Evolutionary conservation across 805 yeast genomes (phyloP), one percentile per base, ranked within the genome.

Genomic region (Sungouiozyma ichnusensis): DNA sequence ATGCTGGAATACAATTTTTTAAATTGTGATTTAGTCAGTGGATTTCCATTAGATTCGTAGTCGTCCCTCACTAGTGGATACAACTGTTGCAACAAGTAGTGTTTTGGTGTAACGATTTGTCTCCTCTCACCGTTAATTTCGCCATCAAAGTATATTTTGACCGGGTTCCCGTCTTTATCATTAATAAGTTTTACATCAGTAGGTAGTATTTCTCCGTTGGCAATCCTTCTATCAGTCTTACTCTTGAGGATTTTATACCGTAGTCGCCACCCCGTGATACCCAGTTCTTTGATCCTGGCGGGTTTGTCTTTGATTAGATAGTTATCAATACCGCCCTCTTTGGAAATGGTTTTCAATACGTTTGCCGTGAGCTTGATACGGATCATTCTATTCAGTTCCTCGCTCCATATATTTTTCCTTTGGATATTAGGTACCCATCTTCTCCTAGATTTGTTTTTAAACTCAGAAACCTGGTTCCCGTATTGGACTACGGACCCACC

Each of bases 271-370:
- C 97, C 98, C 44, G 75, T 70, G 42, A 88, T 81, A 0, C 98
- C 98, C 56, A 92, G 67, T 60, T 92, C 95, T 67, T 92, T 92
- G 49, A 85, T 71, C 66, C 98, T 74, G 2, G 94, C 94, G 4
- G 94, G 70, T 51, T 83, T 85, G 45, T 87, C 94, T 64, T 92
- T 92, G 35, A 78, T 72, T 47, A 92, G 63, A 59, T 92, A 92
- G 49, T 79, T 79, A 58, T 92, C 99, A 43, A 92, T 69, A 4
- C 99, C 98, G 47, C 98, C 98, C 62, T 90, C 97, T 53, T 79
- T 85, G 44, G 85, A 81, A 45, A 92, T 81, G 0, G 97, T 87
- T 54, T 80, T 77, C 57, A 92, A 71, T 4, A 87, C 97, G 45
- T 80, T 75, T 4, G 97, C 75, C 6, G 87, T 79, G 31, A 87